Percentiles rank a stretch among this genome's conserved stretches.
These are phyloP conservation scores for Eucalyptus sideroxylon DNA, from an alignment of 345 rosid genomes.

Conservation along the genomic window DNA sequence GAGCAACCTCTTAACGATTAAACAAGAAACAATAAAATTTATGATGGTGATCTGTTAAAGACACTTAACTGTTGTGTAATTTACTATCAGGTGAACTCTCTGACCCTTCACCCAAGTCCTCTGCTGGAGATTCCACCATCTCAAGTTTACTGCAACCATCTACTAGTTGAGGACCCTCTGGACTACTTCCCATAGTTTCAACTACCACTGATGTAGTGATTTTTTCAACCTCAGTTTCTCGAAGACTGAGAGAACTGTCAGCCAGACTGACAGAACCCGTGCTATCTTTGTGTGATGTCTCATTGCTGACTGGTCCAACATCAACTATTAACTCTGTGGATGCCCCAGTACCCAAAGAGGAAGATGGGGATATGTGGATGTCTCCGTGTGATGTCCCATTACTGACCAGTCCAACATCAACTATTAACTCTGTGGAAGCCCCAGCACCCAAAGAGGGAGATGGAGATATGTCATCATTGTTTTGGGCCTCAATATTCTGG, in stretches of 20 bases:
- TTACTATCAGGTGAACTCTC: not conserved
- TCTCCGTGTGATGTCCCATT: not conserved
- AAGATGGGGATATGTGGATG: not conserved
- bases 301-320: not conserved
- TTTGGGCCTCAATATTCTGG: not conserved
- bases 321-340: not conserved
- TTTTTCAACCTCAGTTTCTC: conserved; percentile 21
- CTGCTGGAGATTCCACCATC: conserved; percentile 17
- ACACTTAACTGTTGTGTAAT: not conserved
- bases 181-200: conserved; percentile 6
- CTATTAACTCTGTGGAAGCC: not conserved
- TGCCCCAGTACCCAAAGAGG: not conserved
- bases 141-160: conserved; percentile 13
- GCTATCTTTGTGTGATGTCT: not conserved
- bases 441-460: not conserved
- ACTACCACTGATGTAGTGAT: conserved; percentile 13
- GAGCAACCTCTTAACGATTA: conserved; percentile 1
- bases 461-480: conserved; percentile 4
- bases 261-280: conserved; percentile 7
- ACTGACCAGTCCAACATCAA: not conserved
- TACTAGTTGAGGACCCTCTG: conserved; percentile 1
- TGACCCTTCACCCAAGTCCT: conserved; percentile 9
- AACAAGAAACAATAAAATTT: not conserved
- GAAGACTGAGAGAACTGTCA: conserved; percentile 3
- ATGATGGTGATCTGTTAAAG: not conserved